Conservation (phyloP, 208 protist genomes). For the Porcisia deanei region DNA sequence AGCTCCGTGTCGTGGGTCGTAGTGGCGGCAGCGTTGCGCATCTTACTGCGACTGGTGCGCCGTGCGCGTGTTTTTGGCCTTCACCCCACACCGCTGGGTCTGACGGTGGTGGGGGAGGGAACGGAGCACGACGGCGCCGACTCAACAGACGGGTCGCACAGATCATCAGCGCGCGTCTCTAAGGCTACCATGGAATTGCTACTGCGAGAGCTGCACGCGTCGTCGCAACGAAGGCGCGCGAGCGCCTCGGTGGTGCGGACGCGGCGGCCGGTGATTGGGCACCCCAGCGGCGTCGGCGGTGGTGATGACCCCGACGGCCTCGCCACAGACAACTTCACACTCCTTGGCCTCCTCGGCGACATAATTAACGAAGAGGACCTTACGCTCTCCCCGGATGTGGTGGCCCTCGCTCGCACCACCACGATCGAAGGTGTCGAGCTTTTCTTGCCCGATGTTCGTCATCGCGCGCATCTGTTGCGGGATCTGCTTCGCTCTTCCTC, state of each 20-base stretch:
- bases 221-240: slow-evolving; percentile 19
- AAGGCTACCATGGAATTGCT: slow-evolving; percentile 31
- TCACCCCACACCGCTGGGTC: slow-evolving; percentile 56
- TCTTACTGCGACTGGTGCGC: slow-evolving; percentile 75
- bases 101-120: slow-evolving; percentile 24
- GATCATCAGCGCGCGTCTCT: slow-evolving; percentile 1
- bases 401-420: slow-evolving; percentile 46
- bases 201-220: slow-evolving; percentile 34
- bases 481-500: slow-evolving; percentile 53
- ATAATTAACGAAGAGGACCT: slow-evolving; percentile 75
- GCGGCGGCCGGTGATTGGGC: background rate
- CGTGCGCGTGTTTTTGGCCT: slow-evolving; percentile 70
- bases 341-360: slow-evolving; percentile 68
- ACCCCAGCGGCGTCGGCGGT: background rate
- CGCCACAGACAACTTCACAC: slow-evolving; percentile 23
- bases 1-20: slow-evolving; percentile 52
- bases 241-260: background rate
- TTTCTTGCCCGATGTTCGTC: slow-evolving; percentile 65
- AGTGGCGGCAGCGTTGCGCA: slow-evolving; percentile 51
- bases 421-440: slow-evolving; percentile 74
- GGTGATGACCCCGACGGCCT: slow-evolving; percentile 11
- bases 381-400: slow-evolving; percentile 52
- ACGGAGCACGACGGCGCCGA: background rate
- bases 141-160: slow-evolving; percentile 3
- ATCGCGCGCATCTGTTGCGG: slow-evolving; percentile 61